phyloP scores from a whole-genome alignment of 805 yeast genomes.

The Yarrowia sp. region DNA sequence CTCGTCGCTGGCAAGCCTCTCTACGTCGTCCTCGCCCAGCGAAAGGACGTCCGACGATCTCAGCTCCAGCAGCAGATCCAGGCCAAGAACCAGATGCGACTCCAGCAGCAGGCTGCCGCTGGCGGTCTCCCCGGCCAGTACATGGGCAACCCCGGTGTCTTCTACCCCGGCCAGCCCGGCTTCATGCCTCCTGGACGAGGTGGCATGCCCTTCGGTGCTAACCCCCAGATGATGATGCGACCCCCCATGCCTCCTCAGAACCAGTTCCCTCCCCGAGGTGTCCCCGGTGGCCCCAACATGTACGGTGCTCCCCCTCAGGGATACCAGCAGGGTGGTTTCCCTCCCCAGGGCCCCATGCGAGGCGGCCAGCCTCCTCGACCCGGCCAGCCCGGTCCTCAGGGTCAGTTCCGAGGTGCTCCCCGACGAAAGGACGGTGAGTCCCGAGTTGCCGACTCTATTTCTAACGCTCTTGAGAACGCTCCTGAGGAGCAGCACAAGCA shows the following conservation, averaged over 20 bases:
- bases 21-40: constrained; percentile 98
- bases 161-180: constrained; percentile 69
- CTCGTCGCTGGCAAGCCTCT: constrained; percentile 93
- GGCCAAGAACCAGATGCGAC: constrained; percentile 97
- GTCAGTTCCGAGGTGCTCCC: constrained; percentile 28
- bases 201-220: constrained; percentile 43
- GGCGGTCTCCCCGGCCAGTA: constrained; percentile 85
- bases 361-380: constrained; percentile 35
- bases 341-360: constrained; percentile 36
- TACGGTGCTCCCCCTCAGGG: constrained; percentile 78
- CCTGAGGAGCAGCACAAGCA: constrained; percentile 96
- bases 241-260: constrained; percentile 41
- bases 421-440: constrained; percentile 29
- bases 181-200: constrained; percentile 84
- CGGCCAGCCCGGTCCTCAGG: constrained; percentile 31
- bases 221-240: constrained; percentile 42
- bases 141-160: constrained; percentile 73
- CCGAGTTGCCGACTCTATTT: constrained; percentile 45
- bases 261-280: constrained; percentile 54
- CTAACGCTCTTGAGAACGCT: constrained; percentile 59
- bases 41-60: constrained; percentile 95
- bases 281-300: constrained; percentile 72
- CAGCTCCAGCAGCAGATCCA: constrained; percentile 97
- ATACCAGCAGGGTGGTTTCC: constrained; percentile 44
- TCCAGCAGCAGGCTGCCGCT: constrained; percentile 83